Percentiles rank a stretch among this genome's conserved stretches.
Evolutionary conservation across 2,329 filamentous ascomycete species (phyloP).

Genomic region (Trichoderma sp.): DNA sequence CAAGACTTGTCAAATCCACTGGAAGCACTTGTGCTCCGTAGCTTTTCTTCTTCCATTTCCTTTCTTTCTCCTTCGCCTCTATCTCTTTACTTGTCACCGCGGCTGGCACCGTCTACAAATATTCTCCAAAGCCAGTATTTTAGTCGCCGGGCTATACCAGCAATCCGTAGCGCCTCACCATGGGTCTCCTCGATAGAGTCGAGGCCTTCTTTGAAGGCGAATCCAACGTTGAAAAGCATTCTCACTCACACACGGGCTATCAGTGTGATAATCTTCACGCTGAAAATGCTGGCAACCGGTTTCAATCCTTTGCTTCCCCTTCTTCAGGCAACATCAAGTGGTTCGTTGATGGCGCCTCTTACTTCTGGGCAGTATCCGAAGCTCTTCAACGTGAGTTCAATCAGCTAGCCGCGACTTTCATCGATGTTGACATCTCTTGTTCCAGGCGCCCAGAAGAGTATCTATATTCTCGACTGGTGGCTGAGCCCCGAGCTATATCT

Average conservation of each 20-base stretch:
- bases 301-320: constrained; percentile 72
- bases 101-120: neutral
- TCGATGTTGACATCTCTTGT: constrained; percentile 20
- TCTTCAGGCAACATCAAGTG: constrained; percentile 79
- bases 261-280: constrained; percentile 49
- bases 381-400: constrained; percentile 67
- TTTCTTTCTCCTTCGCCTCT: neutral
- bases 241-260: constrained; percentile 49
- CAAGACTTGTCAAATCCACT: neutral
- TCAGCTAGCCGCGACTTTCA: neutral
- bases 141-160: neutral
- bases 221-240: constrained; percentile 47
- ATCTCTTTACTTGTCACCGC: neutral
- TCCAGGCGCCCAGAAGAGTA: constrained; percentile 69
- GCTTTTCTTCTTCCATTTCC: neutral
- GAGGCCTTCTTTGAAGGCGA: constrained; percentile 49
- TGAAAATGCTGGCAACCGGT: constrained; percentile 56
- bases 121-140: neutral
- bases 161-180: neutral
- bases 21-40: neutral
- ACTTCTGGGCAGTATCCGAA: constrained; percentile 82
- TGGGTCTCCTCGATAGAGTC: constrained; percentile 48
- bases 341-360: constrained; percentile 83
- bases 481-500: constrained; percentile 86
- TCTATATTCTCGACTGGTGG: constrained; percentile 93